These are phyloP conservation scores for Linaria vulgaris DNA, from an alignment of 257 asterid species.

Conservation along the genomic window DNA sequence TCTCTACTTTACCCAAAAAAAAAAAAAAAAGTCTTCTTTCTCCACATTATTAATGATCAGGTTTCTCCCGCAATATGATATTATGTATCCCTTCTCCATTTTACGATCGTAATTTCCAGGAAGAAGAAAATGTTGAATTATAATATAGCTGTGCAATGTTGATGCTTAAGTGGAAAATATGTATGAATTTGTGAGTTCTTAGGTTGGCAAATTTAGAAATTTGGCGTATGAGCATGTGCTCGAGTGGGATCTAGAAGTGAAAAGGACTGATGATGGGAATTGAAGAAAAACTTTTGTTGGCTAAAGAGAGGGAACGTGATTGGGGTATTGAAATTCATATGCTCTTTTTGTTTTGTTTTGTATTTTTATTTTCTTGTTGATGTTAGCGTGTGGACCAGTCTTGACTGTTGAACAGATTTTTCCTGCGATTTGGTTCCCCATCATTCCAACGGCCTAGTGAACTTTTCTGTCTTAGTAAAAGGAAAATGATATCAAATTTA, in stretches of 20 bases:
- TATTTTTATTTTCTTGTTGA: constrained; percentile 10
- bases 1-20: too few relatives aligned
- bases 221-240: constrained; percentile 26
- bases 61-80: too few relatives aligned
- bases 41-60: neutral
- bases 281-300: constrained; percentile 9
- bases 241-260: constrained; percentile 26
- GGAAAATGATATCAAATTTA: too few relatives aligned
- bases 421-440: constrained; percentile 20
- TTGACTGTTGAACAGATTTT: constrained; percentile 26
- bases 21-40: constrained; percentile 2
- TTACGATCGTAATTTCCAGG: too few relatives aligned
- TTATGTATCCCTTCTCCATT: neutral
- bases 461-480: too few relatives aligned
- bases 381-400: constrained; percentile 45
- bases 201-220: constrained; percentile 28
- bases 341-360: neutral
- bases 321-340: constrained; percentile 7
- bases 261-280: constrained; percentile 24
- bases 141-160: constrained; percentile 2
- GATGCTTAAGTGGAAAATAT: neutral
- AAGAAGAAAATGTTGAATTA: neutral
- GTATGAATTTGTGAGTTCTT: neutral
- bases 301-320: too few relatives aligned
- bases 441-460: constrained; percentile 23